Base-by-base conservation (phyloP, 805 yeast species). In the Tetrapisispora namnaoensis region DNA sequence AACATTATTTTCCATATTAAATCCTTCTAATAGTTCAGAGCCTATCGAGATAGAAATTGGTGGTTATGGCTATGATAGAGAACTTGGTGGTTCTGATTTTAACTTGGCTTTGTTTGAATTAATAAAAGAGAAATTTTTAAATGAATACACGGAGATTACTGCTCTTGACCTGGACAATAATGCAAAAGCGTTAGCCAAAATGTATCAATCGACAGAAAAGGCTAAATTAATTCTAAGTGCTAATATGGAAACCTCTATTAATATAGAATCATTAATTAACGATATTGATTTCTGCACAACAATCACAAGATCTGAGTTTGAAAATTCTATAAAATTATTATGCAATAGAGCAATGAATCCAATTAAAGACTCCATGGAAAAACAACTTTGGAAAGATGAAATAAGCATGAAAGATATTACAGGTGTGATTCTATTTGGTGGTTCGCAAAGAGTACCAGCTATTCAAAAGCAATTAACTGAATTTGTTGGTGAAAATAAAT, bases 171-270 rank as follows among this genome's bases (percentile, higher is more conserved):
- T 86, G 27, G 54, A 64, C 14, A 52, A 68, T 2, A 74, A 82
- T 53, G 69, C 79, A 10, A 80, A 82, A 58, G 71, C 89, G 0
- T 67, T 78, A 54, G 80, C 86, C 21, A 78, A 86, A 54, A 72
- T 90, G 44, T 78, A 80, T 73, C 87, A 83, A 55, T 79, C 88
- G 37, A 85, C 98, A 13, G 98, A 93, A 63, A 86, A 87, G 63
- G 90, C 91, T 4, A 93, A 93, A 66, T 70, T 80, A 35, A 80
- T 93, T 24, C 71, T 93, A 44, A 87, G 96, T 61, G 97, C 96
- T 7, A 93, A 93, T 63, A 66, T 72, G 18, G 98, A 91, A 42
- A 86, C 86, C 14, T 68, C 70, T n/a, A 77, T 86, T 2, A 79
- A 84, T 16, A 74, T 91, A 48, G 99, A 93, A 67, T 77, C 87